A percentile compares a stretch with the other conserved stretches of the same genome.
Conservation (phyloP, 1,284 basidiomycete genomes). For the Sanghuangporus sanghuang region DNA sequence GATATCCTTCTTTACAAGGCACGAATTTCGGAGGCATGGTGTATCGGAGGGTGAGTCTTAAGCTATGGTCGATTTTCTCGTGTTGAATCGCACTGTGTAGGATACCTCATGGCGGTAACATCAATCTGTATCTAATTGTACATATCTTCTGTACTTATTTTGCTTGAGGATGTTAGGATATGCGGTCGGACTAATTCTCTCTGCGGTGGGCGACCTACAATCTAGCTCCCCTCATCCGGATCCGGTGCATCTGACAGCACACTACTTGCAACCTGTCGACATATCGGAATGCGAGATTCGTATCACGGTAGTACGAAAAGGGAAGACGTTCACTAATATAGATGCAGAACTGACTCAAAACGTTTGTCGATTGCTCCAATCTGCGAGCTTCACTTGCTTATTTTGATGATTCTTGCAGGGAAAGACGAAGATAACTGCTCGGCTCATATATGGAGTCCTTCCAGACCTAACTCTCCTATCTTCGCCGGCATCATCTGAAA, state of each 20-base stretch:
- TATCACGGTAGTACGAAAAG: conserved; percentile 40
- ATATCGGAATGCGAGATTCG: conserved; percentile 39
- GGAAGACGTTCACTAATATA: conserved; percentile 49
- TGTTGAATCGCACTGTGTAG: background rate
- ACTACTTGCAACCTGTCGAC: conserved; percentile 41
- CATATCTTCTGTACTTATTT: background rate
- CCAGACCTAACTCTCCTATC: conserved; percentile 24
- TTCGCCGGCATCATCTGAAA: conserved; percentile 9
- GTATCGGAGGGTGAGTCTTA: conserved; percentile 10
- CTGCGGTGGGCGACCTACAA: conserved; percentile 50
- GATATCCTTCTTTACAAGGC: background rate
- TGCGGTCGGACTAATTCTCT: conserved; percentile 46
- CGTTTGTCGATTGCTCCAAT: conserved; percentile 29
- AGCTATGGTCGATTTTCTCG: background rate
- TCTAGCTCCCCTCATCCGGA: conserved; percentile 41
- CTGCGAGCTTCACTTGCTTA: background rate
- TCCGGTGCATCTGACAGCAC: conserved; percentile 52
- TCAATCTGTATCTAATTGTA: background rate
- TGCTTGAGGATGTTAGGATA: conserved; percentile 39
- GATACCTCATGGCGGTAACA: conserved; percentile 13
- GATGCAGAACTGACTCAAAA: conserved; percentile 51
- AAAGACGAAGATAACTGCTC: conserved; percentile 41
- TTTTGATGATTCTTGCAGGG: conserved; percentile 31
- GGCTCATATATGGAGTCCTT: conserved; percentile 52
- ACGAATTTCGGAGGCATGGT: conserved; percentile 4